A percentile compares a stretch with the other conserved stretches of the same genome.
Conservation (phyloP, 2,329 filamentous ascomycete species). For the Talaromyces sp. region DNA sequence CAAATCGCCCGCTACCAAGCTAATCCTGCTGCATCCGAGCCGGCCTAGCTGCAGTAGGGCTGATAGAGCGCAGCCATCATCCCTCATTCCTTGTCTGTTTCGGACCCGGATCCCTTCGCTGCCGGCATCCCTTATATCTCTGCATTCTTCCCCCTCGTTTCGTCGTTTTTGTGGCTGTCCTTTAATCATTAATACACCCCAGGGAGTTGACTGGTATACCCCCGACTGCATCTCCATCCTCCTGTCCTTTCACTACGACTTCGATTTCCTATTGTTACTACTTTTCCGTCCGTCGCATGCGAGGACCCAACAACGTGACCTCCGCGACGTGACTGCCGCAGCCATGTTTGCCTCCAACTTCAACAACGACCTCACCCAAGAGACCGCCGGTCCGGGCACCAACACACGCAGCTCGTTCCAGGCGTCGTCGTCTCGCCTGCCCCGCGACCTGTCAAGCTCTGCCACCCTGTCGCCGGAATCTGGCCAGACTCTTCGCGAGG, state of each 20-base stretch:
- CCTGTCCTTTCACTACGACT: background rate
- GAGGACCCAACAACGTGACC: background rate
- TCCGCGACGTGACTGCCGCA: background rate
- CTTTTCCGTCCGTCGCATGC: background rate
- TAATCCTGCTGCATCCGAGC: background rate
- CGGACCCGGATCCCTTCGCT: background rate
- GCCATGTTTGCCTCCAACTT: conserved; percentile 1
- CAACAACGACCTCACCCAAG: background rate
- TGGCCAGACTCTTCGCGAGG: background rate
- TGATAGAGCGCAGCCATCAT: background rate
- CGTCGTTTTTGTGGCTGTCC: background rate
- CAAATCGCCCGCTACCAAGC: background rate
- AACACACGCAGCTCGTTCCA: background rate
- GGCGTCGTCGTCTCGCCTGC: background rate
- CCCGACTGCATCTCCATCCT: too few species aligned
- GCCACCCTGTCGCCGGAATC: background rate
- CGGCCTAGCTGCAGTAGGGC: background rate
- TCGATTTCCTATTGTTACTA: background rate
- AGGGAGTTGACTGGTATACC: background rate
- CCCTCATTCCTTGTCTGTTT: background rate
- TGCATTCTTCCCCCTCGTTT: background rate
- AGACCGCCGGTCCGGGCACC: background rate
- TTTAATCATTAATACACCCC: background rate
- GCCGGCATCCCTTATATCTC: background rate
- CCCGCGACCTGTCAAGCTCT: background rate